phyloP scores from a whole-genome alignment of 129 eudicot species.

The Flaveria trinervia region DNA sequence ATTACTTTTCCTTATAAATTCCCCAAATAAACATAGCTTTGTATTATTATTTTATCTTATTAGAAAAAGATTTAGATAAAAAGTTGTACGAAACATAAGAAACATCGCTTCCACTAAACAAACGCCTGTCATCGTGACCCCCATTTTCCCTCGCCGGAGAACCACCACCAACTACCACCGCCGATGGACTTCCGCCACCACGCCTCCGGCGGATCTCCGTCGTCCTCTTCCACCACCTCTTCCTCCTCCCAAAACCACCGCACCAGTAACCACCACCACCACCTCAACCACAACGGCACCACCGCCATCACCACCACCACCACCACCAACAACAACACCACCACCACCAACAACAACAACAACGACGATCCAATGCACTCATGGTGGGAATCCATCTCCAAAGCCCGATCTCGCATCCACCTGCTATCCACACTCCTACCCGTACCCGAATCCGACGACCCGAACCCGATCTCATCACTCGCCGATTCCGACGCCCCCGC shows the following conservation, averaged over 20 bases:
- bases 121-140: conserved; percentile 13
- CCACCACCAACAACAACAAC: conserved; percentile 30
- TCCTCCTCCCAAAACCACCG: conserved; percentile 44
- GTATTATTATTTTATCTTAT: background rate
- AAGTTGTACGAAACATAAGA: background rate
- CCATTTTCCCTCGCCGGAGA: conserved; percentile 30
- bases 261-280: conserved; percentile 17
- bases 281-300: conserved; percentile 32
- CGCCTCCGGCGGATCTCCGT: conserved; percentile 57
- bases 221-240: conserved; percentile 59
- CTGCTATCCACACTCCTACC: conserved; percentile 65
- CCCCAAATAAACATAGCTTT: too few relatives aligned
- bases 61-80: background rate
- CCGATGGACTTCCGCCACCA: conserved; percentile 48
- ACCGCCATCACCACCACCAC: too few relatives aligned
- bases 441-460: conserved; percentile 26
- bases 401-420: conserved; percentile 81
- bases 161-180: conserved; percentile 24
- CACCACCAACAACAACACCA: conserved; percentile 26
- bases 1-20: too few relatives aligned
- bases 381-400: conserved; percentile 97
- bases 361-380: conserved; percentile 80
- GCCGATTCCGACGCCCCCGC: conserved; percentile 96
- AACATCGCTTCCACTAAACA: conserved; percentile 13
- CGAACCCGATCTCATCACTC: conserved; percentile 59